Evolutionary conservation across 75 land plant species (phyloP).

Genomic region (Sequoia sempervirens): DNA sequence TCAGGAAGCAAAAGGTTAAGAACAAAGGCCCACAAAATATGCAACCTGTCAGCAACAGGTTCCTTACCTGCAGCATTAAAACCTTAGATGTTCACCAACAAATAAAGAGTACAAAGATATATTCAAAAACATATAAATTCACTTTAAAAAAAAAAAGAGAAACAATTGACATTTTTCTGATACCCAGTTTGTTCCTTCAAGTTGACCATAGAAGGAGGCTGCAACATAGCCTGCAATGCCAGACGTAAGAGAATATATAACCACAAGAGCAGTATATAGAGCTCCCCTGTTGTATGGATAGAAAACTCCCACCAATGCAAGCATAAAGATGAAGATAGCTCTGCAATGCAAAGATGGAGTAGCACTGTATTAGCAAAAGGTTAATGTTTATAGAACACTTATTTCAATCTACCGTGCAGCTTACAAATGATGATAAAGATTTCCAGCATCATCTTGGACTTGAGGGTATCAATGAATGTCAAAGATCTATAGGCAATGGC

Average conservation of each 20-base stretch:
- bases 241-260: constrained; percentile 75
- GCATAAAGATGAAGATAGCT: constrained; percentile 50
- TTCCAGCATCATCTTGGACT: not conserved
- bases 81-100: not conserved
- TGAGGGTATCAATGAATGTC: not conserved
- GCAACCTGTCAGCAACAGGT: constrained; percentile 48
- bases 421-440: not conserved
- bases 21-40: constrained; percentile 78
- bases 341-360: constrained; percentile 22
- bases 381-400: not conserved
- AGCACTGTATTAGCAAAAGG: not conserved
- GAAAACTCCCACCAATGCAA: constrained; percentile 65
- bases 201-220: constrained; percentile 56
- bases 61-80: constrained; percentile 36
- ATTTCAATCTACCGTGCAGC: not conserved
- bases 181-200: constrained; percentile 73
- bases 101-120: not conserved
- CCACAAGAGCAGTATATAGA: constrained; percentile 60
- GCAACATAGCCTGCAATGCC: constrained; percentile 74
- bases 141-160: constrained; percentile 7
- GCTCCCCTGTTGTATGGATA: constrained; percentile 75
- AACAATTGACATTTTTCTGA: not conserved
- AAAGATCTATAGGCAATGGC: not conserved
- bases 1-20: constrained; percentile 61
- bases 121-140: not conserved